These are phyloP conservation scores for Ogataea ramenticola DNA, from an alignment of 805 yeast genomes.

Conservation along the genomic window DNA sequence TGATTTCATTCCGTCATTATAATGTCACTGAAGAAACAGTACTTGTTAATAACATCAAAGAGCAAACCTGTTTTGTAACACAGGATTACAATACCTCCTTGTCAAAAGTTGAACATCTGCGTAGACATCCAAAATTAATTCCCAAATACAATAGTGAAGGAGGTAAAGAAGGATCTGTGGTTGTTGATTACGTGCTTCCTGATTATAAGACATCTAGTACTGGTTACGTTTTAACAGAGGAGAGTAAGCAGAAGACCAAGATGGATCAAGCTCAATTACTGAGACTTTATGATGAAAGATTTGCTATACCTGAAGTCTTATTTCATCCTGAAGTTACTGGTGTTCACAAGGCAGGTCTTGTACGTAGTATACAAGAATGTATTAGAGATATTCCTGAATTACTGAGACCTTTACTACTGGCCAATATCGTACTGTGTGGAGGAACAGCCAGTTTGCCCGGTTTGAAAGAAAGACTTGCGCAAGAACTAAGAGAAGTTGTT, in stretches of 20 bases:
- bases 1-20: conserved; percentile 84
- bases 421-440: conserved; percentile 77
- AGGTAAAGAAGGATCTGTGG: conserved; percentile 21
- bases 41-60: conserved; percentile 80
- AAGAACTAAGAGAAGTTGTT: conserved; percentile 58
- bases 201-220: conserved; percentile 74
- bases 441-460: conserved; percentile 74
- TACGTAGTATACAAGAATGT: conserved; percentile 61
- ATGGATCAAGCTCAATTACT: conserved; percentile 41
- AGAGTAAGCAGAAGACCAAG: conserved; percentile 6
- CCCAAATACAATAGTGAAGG: too few species aligned
- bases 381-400: conserved; percentile 67
- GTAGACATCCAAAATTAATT: conserved; percentile 13
- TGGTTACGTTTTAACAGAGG: conserved; percentile 47
- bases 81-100: conserved; percentile 36
- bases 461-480: conserved; percentile 50
- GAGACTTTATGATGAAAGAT: conserved; percentile 73
- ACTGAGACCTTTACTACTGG: conserved; percentile 63
- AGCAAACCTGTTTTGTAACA: conserved; percentile 65
- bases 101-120: conserved; percentile 18
- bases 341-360: conserved; percentile 71
- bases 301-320: conserved; percentile 77
- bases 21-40: conserved; percentile 89
- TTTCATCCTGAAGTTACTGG: conserved; percentile 83
- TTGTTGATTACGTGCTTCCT: conserved; percentile 75